Evolutionary conservation across 148 eudicot species (phyloP), one percentile per base, ranked within the genome.

Genomic region (Rhododendron griersonianum): DNA sequence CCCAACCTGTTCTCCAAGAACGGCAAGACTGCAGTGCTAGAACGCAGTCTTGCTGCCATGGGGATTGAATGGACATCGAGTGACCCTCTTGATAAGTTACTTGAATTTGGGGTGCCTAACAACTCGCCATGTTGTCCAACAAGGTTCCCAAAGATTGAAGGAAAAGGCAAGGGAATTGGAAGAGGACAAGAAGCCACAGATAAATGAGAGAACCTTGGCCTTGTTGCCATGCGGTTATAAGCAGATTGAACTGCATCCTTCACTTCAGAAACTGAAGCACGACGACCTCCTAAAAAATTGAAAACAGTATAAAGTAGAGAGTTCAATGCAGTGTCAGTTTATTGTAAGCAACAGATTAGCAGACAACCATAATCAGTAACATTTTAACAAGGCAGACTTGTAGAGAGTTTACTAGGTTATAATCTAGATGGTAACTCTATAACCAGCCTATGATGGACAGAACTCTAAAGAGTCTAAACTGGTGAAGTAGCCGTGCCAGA

Each of bases 101-200:
- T 86, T 80, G 92, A 84, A 61, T 48, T 67, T 28, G 92, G 91
- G 57, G 39, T 91, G 28, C 85, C 86, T 78, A 91, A 87, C 39
- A 95, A 86, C 89, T 93, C 95, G 5, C 98, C 99, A 47, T 86
- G 84, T 83, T 92, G 90, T 79, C 98, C 95, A 37, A 97, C 92
- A 61, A 53, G 87, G 61, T 88, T 88, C 5, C 90, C 88, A 84
- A 94, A 95, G 88, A 97, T 94, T 61, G 96, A 91, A 59, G 98
- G 98, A 80, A 93, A 97, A 23, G 98, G 98, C 78, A 97, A 92
- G 14, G 98, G 98, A 73, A 97, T 93, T 1, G 99, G 98, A 65
- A 97, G 95, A 88, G 98, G 96, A 83, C 95, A 95, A 41, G 86
- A 91, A 77, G 96, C 89, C 33, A 89, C 91, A 11, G 96, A 94